Evolutionary conservation across 768 basidiomycete genomes (phyloP).

Genomic region (Kwoniella shandongensis): DNA sequence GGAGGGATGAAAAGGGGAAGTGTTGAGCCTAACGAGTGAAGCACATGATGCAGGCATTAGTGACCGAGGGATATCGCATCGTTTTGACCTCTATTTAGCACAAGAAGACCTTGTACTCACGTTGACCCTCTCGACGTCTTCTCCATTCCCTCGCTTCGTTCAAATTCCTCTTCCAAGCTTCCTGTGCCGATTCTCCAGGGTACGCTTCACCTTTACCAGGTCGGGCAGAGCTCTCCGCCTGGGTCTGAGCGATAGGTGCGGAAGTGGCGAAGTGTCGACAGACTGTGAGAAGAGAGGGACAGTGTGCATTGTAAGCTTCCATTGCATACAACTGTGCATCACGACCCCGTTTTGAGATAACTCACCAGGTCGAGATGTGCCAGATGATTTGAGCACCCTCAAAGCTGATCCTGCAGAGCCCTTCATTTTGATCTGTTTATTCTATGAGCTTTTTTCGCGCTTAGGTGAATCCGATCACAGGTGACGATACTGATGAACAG

Average conservation of each 20-base stretch:
- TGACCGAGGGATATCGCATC: background rate
- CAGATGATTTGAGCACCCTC: too few relatives aligned
- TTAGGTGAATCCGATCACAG: too few relatives aligned
- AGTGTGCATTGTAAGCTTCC: too few relatives aligned
- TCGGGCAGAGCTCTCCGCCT: slow-evolving; percentile 13
- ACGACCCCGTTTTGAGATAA: too few relatives aligned
- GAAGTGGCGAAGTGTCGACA: background rate
- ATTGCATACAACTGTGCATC: too few relatives aligned
- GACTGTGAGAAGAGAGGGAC: too few relatives aligned
- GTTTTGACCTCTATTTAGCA: background rate
- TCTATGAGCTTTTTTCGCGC: too few relatives aligned
- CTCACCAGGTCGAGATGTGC: too few relatives aligned
- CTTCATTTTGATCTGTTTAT: too few relatives aligned
- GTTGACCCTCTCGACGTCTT: slow-evolving; percentile 26
- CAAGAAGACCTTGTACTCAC: slow-evolving; percentile 5
- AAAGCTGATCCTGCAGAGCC: too few relatives aligned
- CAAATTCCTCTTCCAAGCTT: slow-evolving; percentile 48
- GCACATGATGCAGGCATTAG: too few relatives aligned
- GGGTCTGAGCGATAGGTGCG: background rate
- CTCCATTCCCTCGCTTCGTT: slow-evolving; percentile 42
- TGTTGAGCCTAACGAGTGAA: slow-evolving; percentile 1
- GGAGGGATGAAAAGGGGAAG: slow-evolving; percentile 26
- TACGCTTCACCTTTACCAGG: slow-evolving; percentile 13
- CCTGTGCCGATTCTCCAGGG: slow-evolving; percentile 29
- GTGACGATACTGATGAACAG: too few relatives aligned